Evolutionary conservation across 2,329 filamentous ascomycete species (phyloP).

Genomic region (Verticillium alfalfae): DNA sequence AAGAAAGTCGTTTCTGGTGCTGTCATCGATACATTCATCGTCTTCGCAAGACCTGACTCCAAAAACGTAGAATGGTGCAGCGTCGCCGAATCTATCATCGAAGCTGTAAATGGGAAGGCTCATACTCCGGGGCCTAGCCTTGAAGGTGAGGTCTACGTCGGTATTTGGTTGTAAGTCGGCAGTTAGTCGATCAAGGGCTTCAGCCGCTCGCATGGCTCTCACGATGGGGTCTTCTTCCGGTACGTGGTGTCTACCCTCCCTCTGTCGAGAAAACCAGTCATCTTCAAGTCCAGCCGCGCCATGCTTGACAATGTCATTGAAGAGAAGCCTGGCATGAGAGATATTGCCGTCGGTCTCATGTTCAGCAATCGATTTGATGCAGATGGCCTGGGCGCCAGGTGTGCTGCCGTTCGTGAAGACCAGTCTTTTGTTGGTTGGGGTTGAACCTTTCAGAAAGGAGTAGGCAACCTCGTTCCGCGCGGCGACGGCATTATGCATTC

Average conservation of each 20-base stretch:
- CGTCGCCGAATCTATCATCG: conserved; percentile 34
- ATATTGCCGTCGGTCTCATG: conserved; percentile 44
- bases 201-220: conserved; percentile 53
- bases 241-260: background rate
- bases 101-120: conserved; percentile 43
- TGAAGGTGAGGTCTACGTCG: conserved; percentile 40
- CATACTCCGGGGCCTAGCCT: conserved; percentile 36
- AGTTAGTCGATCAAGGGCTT: conserved; percentile 50
- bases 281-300: conserved; percentile 35
- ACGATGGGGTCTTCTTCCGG: conserved; percentile 41
- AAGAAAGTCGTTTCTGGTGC: background rate
- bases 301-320: conserved; percentile 42
- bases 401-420: conserved; percentile 59
- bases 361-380: conserved; percentile 48
- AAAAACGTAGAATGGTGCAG: conserved; percentile 43
- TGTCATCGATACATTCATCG: background rate
- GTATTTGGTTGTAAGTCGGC: conserved; percentile 45
- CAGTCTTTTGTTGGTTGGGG: conserved; percentile 41
- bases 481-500: conserved; percentile 43
- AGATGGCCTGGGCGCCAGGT: conserved; percentile 46
- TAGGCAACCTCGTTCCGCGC: conserved; percentile 42
- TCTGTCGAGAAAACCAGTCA: background rate
- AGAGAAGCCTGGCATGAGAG: conserved; percentile 43
- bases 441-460: conserved; percentile 43
- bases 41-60: conserved; percentile 20